phyloP scores from a whole-genome alignment of 768 basidiomycete genomes.

The Suillus alpinus region DNA sequence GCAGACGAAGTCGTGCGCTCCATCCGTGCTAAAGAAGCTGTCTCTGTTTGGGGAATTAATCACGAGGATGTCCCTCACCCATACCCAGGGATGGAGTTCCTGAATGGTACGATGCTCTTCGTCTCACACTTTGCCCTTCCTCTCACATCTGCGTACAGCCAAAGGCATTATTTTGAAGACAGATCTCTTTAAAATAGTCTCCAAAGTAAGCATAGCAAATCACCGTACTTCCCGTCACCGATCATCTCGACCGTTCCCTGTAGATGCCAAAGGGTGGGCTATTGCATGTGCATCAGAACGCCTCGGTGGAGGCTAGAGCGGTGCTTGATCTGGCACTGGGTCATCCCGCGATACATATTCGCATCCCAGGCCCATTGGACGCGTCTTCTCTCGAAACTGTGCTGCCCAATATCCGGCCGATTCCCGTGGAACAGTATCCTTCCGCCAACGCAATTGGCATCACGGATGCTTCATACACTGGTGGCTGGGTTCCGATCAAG shows the following conservation, averaged over 20 bases:
- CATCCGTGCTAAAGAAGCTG: conserved; percentile 52
- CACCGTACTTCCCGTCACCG: background rate
- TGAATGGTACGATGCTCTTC: conserved; percentile 47
- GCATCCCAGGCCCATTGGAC: conserved; percentile 21
- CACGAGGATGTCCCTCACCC: conserved; percentile 51
- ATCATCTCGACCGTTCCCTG: background rate
- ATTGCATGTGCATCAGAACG: conserved; percentile 44
- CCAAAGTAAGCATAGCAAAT: conserved; percentile 24
- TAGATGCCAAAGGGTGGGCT: conserved; percentile 50
- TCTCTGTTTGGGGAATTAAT: conserved; percentile 56
- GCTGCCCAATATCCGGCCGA: conserved; percentile 35
- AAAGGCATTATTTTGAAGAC: conserved; percentile 36
- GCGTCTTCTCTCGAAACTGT: conserved; percentile 20
- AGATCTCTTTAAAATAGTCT: conserved; percentile 36
- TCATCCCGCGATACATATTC: conserved; percentile 39
- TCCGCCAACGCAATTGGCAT: conserved; percentile 19
- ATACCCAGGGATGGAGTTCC: conserved; percentile 75
- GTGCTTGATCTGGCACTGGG: conserved; percentile 37
- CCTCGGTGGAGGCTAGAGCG: conserved; percentile 34
- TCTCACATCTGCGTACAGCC: conserved; percentile 17
- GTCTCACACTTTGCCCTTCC: background rate
- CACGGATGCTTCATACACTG: conserved; percentile 28
- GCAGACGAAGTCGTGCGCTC: conserved; percentile 56
- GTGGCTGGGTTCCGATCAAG: conserved; percentile 34
- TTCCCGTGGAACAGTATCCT: conserved; percentile 24